Conservation (phyloP, 2,329 filamentous ascomycete genomes). For the Ophiosphaerella herpotricha region DNA sequence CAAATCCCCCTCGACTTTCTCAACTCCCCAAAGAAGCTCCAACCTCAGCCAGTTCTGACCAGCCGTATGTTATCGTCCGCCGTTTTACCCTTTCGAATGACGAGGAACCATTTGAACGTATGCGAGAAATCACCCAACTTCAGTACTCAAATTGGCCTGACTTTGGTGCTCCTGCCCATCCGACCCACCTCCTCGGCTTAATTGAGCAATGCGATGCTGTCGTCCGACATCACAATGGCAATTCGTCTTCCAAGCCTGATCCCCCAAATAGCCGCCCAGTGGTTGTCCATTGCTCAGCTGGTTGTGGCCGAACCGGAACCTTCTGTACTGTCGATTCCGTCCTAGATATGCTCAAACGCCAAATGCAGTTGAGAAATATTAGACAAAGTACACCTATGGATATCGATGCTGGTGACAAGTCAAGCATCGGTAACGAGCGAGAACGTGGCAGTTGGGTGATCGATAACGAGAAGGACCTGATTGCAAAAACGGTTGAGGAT, state of each 20-base stretch:
- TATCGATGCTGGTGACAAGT: slow-evolving; percentile 16
- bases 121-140: slow-evolving; percentile 91
- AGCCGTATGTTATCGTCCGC: slow-evolving; percentile 79
- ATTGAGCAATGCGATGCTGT: slow-evolving; percentile 88
- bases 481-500: slow-evolving; percentile 86
- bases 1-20: slow-evolving; percentile 38
- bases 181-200: slow-evolving; percentile 80
- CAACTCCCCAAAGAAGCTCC: slow-evolving; percentile 32
- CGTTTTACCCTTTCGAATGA: slow-evolving; percentile 84
- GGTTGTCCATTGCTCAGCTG: slow-evolving; percentile 92
- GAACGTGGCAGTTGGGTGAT: slow-evolving; percentile 68
- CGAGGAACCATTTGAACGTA: slow-evolving; percentile 77
- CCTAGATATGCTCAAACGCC: slow-evolving; percentile 94
- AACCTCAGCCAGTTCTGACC: slow-evolving; percentile 54
- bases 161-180: slow-evolving; percentile 89
- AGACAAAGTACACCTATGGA: slow-evolving; percentile 52
- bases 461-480: slow-evolving; percentile 73
- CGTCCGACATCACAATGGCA: slow-evolving; percentile 53
- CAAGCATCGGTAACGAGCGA: slow-evolving; percentile 28
- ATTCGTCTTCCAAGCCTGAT: slow-evolving; percentile 62
- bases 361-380: slow-evolving; percentile 54
- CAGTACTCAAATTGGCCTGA: slow-evolving; percentile 98
- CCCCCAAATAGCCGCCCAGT: slow-evolving; percentile 66
- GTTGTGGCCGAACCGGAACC: slow-evolving; percentile 91
- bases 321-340: slow-evolving; percentile 97